Percentiles rank a stretch among this genome's conserved stretches.
Conservation (phyloP, 2,329 filamentous ascomycete genomes). For the Trichoderma sp. region DNA sequence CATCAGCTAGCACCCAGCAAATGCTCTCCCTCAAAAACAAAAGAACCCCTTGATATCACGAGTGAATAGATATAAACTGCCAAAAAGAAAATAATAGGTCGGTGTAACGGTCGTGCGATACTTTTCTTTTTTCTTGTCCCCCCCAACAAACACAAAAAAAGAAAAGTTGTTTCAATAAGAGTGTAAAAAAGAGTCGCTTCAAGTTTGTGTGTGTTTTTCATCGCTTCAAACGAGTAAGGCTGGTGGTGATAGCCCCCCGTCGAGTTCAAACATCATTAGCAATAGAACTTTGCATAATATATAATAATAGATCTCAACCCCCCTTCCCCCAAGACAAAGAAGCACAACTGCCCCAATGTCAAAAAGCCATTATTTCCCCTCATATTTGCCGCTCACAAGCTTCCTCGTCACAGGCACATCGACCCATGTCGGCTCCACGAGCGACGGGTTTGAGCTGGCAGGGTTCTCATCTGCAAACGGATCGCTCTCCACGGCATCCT, state of each 20-base stretch:
- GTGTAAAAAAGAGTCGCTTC: background rate
- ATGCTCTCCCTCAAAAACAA: background rate
- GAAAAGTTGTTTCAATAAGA: background rate
- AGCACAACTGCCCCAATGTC: background rate
- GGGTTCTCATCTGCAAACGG: conserved; percentile 62
- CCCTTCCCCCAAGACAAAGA: background rate
- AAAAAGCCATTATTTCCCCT: conserved; percentile 42
- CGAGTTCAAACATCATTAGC: conserved; percentile 1
- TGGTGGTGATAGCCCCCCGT: background rate
- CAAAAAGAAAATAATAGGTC: background rate
- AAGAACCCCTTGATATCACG: background rate
- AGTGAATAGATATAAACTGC: conserved; percentile 1
- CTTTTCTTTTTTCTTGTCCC: background rate
- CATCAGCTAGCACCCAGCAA: background rate
- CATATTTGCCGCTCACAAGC: conserved; percentile 74
- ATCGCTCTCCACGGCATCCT: conserved; percentile 54
- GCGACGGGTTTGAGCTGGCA: conserved; percentile 23
- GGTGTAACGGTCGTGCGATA: conserved; percentile 1
- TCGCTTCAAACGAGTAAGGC: background rate
- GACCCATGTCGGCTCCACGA: conserved; percentile 54
- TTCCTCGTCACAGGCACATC: conserved; percentile 65
- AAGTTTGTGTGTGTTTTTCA: background rate
- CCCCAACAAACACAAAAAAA: background rate
- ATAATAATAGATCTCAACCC: background rate
- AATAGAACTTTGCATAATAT: background rate